phyloP scores from a whole-genome alignment of 495 filamentous ascomycete species.

The Aspergillus coremiiformis region DNA sequence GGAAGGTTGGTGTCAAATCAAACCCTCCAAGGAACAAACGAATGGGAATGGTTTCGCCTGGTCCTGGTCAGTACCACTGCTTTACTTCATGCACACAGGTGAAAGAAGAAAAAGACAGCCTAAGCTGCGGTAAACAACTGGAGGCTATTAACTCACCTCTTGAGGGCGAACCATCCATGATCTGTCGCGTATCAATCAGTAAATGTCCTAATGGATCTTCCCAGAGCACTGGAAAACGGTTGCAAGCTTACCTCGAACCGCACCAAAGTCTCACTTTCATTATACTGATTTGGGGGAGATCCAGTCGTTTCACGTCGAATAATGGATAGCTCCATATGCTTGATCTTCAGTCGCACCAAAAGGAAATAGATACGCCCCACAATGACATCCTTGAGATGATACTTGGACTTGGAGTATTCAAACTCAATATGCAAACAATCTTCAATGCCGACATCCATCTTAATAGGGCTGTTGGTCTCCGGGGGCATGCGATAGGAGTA shows the following conservation, averaged over 20 bases:
- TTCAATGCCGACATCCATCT: conserved; percentile 99
- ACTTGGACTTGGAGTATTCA: conserved; percentile 98
- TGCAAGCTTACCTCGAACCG: conserved; percentile 74
- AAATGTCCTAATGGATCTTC: neutral
- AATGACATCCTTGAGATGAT: conserved; percentile 99
- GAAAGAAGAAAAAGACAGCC: neutral
- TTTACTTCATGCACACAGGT: neutral
- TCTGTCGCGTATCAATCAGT: conserved; percentile 42
- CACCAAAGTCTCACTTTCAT: conserved; percentile 97
- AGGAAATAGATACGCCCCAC: conserved; percentile 99
- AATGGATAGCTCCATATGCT: conserved; percentile 99
- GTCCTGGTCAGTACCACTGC: conserved; percentile 19
- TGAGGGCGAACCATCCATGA: conserved; percentile 98
- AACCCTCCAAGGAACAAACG: conserved; percentile 96
- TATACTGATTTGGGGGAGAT: conserved; percentile 99
- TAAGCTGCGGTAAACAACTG: neutral
- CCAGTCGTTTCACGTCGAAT: conserved; percentile 96
- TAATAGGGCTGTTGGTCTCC: conserved; percentile 96
- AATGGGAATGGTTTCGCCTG: conserved; percentile 94
- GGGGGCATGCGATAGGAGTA: conserved; percentile 98
- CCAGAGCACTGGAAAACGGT: neutral
- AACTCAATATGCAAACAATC: conserved; percentile 99
- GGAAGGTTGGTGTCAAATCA: conserved; percentile 95
- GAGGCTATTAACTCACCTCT: conserved; percentile 49
- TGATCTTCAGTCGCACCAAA: conserved; percentile 96